Percentiles rank a stretch among this genome's conserved stretches.
Evolutionary conservation across 2,329 filamentous ascomycete genomes (phyloP).

Genomic region (Penicillium expansum): DNA sequence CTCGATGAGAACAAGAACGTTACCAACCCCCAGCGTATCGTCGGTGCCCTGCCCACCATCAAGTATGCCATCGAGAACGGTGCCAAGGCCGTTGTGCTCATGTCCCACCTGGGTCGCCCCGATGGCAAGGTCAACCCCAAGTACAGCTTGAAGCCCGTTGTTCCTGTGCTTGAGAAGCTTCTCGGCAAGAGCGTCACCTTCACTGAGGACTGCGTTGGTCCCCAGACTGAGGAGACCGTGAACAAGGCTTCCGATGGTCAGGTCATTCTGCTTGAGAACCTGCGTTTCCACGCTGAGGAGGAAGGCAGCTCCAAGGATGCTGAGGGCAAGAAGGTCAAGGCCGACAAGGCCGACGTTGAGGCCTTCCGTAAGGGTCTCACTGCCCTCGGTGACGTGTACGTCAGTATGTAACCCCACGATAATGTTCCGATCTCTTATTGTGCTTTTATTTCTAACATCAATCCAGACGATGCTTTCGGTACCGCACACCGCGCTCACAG

Average conservation of each 20-base stretch:
- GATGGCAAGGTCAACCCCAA: conserved; percentile 86
- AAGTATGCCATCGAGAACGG: conserved; percentile 88
- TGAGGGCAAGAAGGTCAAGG: conserved; percentile 96
- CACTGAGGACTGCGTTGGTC: conserved; percentile 84
- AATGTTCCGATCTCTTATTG: neutral
- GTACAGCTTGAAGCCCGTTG: conserved; percentile 91
- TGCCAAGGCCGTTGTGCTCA: conserved; percentile 89
- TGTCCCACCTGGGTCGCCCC: conserved; percentile 97
- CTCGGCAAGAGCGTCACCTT: conserved; percentile 82
- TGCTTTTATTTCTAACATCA: neutral
- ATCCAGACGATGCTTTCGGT: conserved; percentile 89
- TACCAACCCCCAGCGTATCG: conserved; percentile 98
- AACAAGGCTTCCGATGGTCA: conserved; percentile 77
- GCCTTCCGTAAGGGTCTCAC: conserved; percentile 95
- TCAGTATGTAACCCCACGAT: conserved; percentile 66
- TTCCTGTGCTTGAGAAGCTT: conserved; percentile 86
- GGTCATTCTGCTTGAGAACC: conserved; percentile 91
- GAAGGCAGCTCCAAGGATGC: conserved; percentile 94
- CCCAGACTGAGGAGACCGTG: conserved; percentile 85
- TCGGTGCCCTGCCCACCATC: conserved; percentile 91
- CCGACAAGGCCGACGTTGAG: conserved; percentile 86
- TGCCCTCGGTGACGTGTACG: conserved; percentile 88
- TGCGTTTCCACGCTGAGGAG: conserved; percentile 97
- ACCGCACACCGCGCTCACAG: conserved; percentile 98
- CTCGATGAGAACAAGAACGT: conserved; percentile 89